phyloP scores from a whole-genome alignment of 2,329 filamentous ascomycete species.

The Periconia digitata region DNA sequence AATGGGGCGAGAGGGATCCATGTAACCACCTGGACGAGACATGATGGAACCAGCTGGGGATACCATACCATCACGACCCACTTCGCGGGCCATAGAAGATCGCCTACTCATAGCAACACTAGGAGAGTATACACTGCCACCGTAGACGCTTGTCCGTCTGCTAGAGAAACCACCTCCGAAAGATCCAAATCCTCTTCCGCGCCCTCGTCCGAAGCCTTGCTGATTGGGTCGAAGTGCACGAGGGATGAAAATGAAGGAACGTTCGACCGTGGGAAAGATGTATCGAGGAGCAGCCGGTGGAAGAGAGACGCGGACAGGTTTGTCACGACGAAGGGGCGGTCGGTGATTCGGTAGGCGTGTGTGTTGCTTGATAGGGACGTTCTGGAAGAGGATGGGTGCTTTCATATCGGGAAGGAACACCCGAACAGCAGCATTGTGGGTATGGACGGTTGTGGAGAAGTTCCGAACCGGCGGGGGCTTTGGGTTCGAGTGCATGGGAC shows the following conservation, averaged over 20 bases:
- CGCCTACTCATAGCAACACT: constrained; percentile 86
- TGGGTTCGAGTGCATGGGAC: constrained; percentile 22
- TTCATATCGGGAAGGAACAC: constrained; percentile 78
- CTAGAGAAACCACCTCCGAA: constrained; percentile 65
- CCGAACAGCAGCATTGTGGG: constrained; percentile 83
- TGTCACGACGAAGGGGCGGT: constrained; percentile 90
- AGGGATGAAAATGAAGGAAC: constrained; percentile 98
- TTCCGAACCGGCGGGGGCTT: constrained; percentile 40
- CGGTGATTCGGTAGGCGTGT: constrained; percentile 93
- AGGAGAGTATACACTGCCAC: constrained; percentile 79
- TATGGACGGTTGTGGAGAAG: constrained; percentile 79
- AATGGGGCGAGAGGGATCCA: constrained; percentile 69
- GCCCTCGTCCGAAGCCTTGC: constrained; percentile 67
- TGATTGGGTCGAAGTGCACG: constrained; percentile 91
- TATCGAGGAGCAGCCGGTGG: constrained; percentile 79
- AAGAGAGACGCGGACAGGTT: constrained; percentile 90
- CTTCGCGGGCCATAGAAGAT: constrained; percentile 73
- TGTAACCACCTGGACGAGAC: constrained; percentile 62
- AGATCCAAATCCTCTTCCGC: constrained; percentile 73
- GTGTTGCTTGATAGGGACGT: constrained; percentile 83
- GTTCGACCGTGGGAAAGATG: constrained; percentile 84
- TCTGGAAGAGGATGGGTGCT: constrained; percentile 69
- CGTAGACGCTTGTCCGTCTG: constrained; percentile 79
- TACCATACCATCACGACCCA: constrained; percentile 71
- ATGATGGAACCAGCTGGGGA: constrained; percentile 80